Percentiles rank a stretch among this genome's conserved stretches.
Evolutionary conservation across 192 early-diverging fungal species (phyloP).

Genomic region (Funneliformis mosseae): DNA sequence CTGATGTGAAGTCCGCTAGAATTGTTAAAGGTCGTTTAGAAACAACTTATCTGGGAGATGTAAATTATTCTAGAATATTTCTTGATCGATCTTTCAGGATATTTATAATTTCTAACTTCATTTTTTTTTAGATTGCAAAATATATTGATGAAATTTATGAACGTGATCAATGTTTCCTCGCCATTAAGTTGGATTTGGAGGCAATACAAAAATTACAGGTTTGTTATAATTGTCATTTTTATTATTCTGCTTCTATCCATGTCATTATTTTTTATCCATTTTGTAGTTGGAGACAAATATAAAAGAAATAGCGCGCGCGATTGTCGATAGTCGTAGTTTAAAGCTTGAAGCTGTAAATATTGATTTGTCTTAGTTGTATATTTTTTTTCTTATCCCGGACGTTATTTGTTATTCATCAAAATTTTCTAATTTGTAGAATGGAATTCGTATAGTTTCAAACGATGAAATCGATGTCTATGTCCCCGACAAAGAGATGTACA

Average conservation of each 20-base stretch:
- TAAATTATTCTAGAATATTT: slow-evolving; percentile 28
- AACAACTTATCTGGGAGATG: slow-evolving; percentile 85
- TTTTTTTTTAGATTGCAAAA: slow-evolving; percentile 68
- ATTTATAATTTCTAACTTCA: neutral
- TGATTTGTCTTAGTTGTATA: neutral
- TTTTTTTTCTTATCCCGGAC: neutral
- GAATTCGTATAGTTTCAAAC: neutral
- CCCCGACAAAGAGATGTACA: slow-evolving; percentile 50
- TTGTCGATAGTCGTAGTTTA: slow-evolving; percentile 79
- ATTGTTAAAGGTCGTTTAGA: slow-evolving; percentile 98
- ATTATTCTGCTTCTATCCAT: slow-evolving; percentile 13
- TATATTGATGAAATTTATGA: slow-evolving; percentile 92
- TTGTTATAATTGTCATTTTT: neutral
- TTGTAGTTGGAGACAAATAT: slow-evolving; percentile 82
- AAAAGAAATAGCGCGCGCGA: slow-evolving; percentile 74
- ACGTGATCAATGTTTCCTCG: slow-evolving; percentile 71
- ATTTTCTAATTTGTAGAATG: neutral
- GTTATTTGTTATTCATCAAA: neutral
- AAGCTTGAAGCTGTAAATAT: slow-evolving; percentile 73
- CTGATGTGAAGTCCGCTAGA: slow-evolving; percentile 75
- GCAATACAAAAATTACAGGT: slow-evolving; percentile 81
- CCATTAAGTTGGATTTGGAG: slow-evolving; percentile 82
- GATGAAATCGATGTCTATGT: slow-evolving; percentile 72
- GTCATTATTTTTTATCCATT: neutral
- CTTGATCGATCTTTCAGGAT: slow-evolving; percentile 1